A percentile compares a stretch with the other conserved stretches of the same genome.
Evolutionary conservation across 768 basidiomycete species (phyloP).

Genomic region (Dioszegia hungarica): DNA sequence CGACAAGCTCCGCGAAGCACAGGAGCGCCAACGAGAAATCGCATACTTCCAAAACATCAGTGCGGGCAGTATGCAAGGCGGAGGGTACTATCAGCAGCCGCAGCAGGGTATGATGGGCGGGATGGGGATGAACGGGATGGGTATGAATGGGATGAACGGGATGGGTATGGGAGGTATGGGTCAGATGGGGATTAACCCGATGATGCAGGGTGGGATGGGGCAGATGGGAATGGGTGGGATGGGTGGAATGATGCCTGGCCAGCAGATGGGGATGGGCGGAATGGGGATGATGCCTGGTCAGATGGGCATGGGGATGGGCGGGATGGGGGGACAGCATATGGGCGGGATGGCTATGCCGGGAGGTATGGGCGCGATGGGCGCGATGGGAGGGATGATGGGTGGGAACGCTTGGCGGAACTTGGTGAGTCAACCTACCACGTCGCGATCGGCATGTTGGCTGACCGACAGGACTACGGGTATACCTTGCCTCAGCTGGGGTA

Average conservation of each 20-base stretch:
- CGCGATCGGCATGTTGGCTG: not conserved
- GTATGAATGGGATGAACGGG: not conserved
- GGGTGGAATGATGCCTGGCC: slow-evolving; percentile 13
- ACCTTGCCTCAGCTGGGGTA: slow-evolving; percentile 27
- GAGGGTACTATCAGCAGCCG: not conserved
- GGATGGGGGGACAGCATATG: no score
- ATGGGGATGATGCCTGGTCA: no score
- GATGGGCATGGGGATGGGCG: no score
- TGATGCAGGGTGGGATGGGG: slow-evolving; percentile 1
- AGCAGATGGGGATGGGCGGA: slow-evolving; percentile 9
- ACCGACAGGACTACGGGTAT: slow-evolving; percentile 39
- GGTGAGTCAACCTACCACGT: slow-evolving; percentile 3
- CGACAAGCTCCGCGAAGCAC: not conserved
- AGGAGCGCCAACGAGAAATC: not conserved
- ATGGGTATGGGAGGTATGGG: not conserved
- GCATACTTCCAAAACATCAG: not conserved
- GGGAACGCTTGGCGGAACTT: slow-evolving; percentile 22
- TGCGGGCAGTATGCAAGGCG: not conserved
- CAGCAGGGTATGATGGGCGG: slow-evolving; percentile 1
- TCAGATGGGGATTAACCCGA: not conserved
- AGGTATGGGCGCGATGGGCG: no score
- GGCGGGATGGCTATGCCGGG: no score
- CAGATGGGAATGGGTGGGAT: not conserved
- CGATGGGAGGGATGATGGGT: slow-evolving; percentile 8
- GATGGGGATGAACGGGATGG: not conserved